A percentile compares a stretch with the other conserved stretches of the same genome.
These are phyloP conservation scores for Neurospora sp. DNA, from an alignment of 495 filamentous ascomycete species.

Conservation along the genomic window DNA sequence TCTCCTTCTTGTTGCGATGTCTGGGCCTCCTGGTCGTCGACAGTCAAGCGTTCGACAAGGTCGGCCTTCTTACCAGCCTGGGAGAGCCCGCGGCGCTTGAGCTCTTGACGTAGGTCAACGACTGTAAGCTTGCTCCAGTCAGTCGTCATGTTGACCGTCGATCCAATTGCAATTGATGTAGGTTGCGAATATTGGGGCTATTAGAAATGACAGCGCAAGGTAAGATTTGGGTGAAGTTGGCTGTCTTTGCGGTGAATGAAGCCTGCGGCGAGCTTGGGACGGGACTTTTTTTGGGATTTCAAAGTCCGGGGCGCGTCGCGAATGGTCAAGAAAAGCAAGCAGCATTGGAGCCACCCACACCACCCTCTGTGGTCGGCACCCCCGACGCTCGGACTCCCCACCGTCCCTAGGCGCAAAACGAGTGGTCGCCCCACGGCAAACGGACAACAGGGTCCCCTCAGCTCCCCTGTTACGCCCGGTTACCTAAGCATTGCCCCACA, in stretches of 20 bases:
- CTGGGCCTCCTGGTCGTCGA: conserved; percentile 10
- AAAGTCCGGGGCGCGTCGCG: not conserved
- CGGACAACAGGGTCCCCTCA: not conserved
- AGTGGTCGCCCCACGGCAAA: not conserved
- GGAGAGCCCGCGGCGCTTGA: conserved; percentile 45
- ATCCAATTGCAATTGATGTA: not conserved
- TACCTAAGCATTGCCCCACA: not conserved
- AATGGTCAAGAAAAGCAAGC: not conserved
- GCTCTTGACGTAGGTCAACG: conserved; percentile 46
- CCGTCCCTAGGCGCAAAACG: not conserved
- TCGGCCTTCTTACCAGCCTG: conserved; percentile 47
- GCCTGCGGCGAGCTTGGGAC: not conserved
- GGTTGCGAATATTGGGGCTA: not conserved
- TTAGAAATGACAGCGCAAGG: not conserved
- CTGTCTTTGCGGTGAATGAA: not conserved
- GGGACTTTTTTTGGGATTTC: not conserved
- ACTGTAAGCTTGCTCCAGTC: conserved; percentile 51
- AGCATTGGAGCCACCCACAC: not conserved
- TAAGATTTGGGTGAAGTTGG: not conserved
- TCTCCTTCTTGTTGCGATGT: not conserved
- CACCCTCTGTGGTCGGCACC: not conserved
- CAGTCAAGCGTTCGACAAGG: conserved; percentile 44
- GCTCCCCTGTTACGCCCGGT: not conserved
- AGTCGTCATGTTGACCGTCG: conserved; percentile 33
- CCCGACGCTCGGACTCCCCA: not conserved